phyloP scores from a whole-genome alignment of 2,329 filamentous ascomycete genomes.

The Cytospora leucostoma region DNA sequence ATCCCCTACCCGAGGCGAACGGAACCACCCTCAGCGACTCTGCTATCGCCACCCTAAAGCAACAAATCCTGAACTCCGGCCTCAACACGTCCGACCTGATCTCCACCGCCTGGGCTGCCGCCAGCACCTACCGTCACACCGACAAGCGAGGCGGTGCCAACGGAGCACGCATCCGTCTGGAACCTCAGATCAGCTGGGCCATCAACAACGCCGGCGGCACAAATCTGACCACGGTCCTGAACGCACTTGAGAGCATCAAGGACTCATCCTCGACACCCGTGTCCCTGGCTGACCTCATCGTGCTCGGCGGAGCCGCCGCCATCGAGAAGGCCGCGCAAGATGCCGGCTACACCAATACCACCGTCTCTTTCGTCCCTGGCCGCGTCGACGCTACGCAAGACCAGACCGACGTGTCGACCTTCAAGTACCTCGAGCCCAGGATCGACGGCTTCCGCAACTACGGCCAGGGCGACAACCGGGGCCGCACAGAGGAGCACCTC shows the following conservation, averaged over 20 bases:
- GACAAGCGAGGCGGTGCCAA: conserved; percentile 81
- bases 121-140: conserved; percentile 67
- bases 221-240: conserved; percentile 60
- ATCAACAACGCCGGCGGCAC: conserved; percentile 72
- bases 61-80: conserved; percentile 61
- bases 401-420: conserved; percentile 65
- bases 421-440: conserved; percentile 63
- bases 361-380: conserved; percentile 69
- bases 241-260: conserved; percentile 42
- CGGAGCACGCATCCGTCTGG: conserved; percentile 70
- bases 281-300: conserved; percentile 71
- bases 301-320: conserved; percentile 66
- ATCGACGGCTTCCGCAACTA: conserved; percentile 77
- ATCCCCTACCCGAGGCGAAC: conserved; percentile 62
- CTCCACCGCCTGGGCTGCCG: conserved; percentile 65
- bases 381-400: conserved; percentile 69
- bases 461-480: conserved; percentile 59
- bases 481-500: conserved; percentile 65
- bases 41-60: conserved; percentile 64
- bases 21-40: conserved; percentile 57
- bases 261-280: conserved; percentile 59
- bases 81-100: conserved; percentile 61
- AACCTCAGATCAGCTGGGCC: conserved; percentile 68
- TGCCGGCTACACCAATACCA: conserved; percentile 40
- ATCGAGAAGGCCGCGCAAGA: conserved; percentile 65